These are phyloP conservation scores for Backusella parvicylindrica DNA, from an alignment of 192 early-diverging fungal genomes.

Conservation along the genomic window DNA sequence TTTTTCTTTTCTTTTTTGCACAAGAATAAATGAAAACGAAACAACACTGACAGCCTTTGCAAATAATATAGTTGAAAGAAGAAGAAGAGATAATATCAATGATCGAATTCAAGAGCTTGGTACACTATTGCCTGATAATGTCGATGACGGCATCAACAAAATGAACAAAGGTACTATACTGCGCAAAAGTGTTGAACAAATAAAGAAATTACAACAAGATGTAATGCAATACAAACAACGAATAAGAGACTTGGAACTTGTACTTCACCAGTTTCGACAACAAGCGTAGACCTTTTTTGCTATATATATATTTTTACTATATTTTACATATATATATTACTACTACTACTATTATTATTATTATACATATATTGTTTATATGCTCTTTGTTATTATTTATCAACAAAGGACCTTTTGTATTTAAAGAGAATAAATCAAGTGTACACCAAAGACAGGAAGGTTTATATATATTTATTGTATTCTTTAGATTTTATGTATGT, in stretches of 20 bases:
- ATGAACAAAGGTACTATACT: slow-evolving; percentile 97
- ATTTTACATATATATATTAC: neutral
- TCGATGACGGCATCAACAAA: slow-evolving; percentile 77
- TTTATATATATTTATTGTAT: neutral
- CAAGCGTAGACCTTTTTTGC: slow-evolving; percentile 2
- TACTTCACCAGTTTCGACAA: slow-evolving; percentile 21
- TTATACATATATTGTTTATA: neutral
- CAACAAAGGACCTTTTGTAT: neutral
- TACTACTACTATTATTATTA: neutral
- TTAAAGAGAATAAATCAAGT: neutral
- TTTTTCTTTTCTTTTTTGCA: neutral
- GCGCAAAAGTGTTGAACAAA: slow-evolving; percentile 91
- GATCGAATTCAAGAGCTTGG: slow-evolving; percentile 95
- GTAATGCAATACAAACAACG: slow-evolving; percentile 23
- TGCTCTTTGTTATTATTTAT: neutral
- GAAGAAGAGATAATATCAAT: slow-evolving; percentile 97
- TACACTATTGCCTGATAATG: slow-evolving; percentile 77
- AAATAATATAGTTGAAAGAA: slow-evolving; percentile 75
- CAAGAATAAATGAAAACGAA: neutral
- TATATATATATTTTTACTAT: neutral
- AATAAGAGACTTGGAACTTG: slow-evolving; percentile 31
- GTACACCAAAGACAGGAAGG: neutral
- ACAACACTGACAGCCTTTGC: neutral
- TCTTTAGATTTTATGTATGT: no score
- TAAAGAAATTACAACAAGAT: slow-evolving; percentile 42